Base-by-base conservation (phyloP, 164 flowering plant genomes). In the Stephania cephalantha region DNA sequence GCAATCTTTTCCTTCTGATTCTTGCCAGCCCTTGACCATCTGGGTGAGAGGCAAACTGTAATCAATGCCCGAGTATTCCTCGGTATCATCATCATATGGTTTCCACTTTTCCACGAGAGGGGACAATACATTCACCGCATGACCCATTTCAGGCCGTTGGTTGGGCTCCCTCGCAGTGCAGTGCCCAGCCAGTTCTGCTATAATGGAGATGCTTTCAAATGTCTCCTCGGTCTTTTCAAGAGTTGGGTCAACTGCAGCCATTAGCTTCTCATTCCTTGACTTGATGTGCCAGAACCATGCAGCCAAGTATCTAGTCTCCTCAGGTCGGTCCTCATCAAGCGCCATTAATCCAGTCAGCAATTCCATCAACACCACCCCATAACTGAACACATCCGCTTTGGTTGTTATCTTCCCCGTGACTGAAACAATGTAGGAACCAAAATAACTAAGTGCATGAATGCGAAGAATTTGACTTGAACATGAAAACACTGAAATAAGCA, bases 281-380 rank as follows among this genome's bases (percentile, higher is more conserved):
- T 87, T 90, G 65, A 89, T 83, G 25, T 80, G 81, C 87, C 90
- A 87, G 77, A 92, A 92, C 91, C 91, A 92, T 64, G 85, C 80
- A 5, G 83, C 97, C 69, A 92, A 79, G 81, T 92, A 89, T n/a
- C 90, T 84, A 71, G 85, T 86, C 63, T 91, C 95, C 82, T 90
- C 94, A 5, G 94, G 74, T 15, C 94, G 84, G 45, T 75, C 78
- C 83, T 92, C 95, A 58, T 91, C 97, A 1, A 92, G 88, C 29
- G 97, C 97, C 68, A 72, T 79, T 69, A 88, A 46, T 65, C 97
- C 97, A 7, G 97, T 93, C 72, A 93, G 66, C 18, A 93, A 82
- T 84, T 93, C 97, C 90, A 93, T 90, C 72, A 93, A 75, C 70
- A 93, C 97, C 64, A 93, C 97, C 3, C 97, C 97, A 42, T 64